A percentile compares a stretch with the other conserved stretches of the same genome.
These are phyloP conservation scores for Neospermospora avenae DNA, from an alignment of 2,329 filamentous ascomycete species.

Conservation along the genomic window DNA sequence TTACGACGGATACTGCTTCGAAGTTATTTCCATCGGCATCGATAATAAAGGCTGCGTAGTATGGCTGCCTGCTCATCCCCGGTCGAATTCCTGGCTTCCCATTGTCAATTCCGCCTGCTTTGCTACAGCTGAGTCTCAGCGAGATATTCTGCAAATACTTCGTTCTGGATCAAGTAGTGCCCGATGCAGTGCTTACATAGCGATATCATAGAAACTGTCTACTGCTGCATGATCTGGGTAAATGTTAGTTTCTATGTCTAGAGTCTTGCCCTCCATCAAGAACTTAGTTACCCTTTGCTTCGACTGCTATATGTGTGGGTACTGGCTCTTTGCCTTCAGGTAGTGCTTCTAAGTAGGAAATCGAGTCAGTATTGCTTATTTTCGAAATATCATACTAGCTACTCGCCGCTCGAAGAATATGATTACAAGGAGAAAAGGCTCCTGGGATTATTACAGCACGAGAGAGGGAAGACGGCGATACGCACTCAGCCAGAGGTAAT, in stretches of 20 bases:
- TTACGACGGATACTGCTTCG: slow-evolving; percentile 23
- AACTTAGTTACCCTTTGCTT: slow-evolving; percentile 11
- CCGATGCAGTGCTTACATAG: too few species aligned
- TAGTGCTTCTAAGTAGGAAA: slow-evolving; percentile 1
- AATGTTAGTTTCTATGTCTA: background rate
- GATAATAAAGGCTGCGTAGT: slow-evolving; percentile 20
- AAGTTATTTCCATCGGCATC: slow-evolving; percentile 24
- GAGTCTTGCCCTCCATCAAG: background rate
- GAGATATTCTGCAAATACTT: background rate
- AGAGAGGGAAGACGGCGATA: too few species aligned
- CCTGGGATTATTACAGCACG: too few species aligned
- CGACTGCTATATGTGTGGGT: slow-evolving; percentile 21
- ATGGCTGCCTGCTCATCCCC: slow-evolving; percentile 21
- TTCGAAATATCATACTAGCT: background rate
- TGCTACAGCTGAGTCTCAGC: slow-evolving; percentile 4
- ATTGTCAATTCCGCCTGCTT: slow-evolving; percentile 21
- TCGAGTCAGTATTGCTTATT: background rate
- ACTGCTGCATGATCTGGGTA: slow-evolving; percentile 10
- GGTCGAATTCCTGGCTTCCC: slow-evolving; percentile 20
- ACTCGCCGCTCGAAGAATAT: background rate
- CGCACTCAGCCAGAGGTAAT: slow-evolving; percentile 19
- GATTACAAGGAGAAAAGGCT: background rate
- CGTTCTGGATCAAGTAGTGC: too few species aligned
- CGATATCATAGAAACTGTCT: slow-evolving; percentile 16
- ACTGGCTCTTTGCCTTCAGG: slow-evolving; percentile 7